Percentiles rank a stretch among this genome's conserved stretches.
phyloP scores from a whole-genome alignment of 306 rosid genomes.

The Glycine tomentella region DNA sequence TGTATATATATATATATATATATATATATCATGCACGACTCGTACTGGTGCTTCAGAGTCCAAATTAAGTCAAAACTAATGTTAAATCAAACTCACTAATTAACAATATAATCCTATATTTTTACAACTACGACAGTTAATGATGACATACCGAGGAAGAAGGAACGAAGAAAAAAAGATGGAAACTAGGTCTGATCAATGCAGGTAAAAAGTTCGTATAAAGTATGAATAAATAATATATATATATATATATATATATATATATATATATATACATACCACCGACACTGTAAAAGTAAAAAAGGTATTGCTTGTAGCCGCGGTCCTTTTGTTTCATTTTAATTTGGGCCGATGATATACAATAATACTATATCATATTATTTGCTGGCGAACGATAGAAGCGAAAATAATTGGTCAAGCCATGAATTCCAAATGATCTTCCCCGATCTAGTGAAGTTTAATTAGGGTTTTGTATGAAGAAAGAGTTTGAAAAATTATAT shows the following conservation, averaged over 20 bases:
- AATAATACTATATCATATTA: neutral
- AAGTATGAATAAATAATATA: neutral
- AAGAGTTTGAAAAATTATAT: too few species aligned
- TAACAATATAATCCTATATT: neutral
- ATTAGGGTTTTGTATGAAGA: neutral
- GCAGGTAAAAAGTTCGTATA: neutral
- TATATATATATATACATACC: too few species aligned
- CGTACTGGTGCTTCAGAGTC: neutral
- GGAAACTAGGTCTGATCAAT: neutral
- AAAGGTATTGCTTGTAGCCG: neutral
- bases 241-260: too few species aligned
- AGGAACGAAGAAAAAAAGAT: neutral
- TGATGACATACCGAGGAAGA: neutral
- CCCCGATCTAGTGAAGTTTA: neutral
- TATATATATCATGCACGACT: neutral
- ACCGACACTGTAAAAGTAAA: too few species aligned
- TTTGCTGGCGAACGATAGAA: conserved; percentile 20
- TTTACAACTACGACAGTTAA: neutral
- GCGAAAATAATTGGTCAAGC: conserved; percentile 39
- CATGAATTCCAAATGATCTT: conserved; percentile 4
- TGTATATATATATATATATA: too few species aligned
- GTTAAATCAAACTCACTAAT: neutral
- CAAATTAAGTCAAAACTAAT: neutral
- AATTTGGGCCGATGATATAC: neutral
- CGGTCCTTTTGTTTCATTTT: neutral